phyloP scores from a whole-genome alignment of 352 stramenopile genomes.

The Labyrinthula sp. region DNA sequence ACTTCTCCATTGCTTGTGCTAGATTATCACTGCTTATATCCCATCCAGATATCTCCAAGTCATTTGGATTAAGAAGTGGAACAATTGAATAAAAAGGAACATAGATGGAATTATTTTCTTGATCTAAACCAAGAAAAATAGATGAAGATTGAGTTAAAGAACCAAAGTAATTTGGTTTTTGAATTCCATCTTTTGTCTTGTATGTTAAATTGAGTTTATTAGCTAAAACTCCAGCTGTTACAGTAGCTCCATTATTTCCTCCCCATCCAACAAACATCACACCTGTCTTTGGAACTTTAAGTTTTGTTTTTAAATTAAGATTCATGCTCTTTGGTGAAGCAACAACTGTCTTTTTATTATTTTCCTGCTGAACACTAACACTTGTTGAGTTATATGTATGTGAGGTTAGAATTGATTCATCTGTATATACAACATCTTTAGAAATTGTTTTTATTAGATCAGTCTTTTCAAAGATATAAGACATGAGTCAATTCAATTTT shows the following conservation, averaged over 20 bases:
- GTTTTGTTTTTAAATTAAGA: constrained; percentile 84
- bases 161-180: constrained; percentile 89
- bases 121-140: constrained; percentile 73
- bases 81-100: constrained; percentile 90
- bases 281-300: constrained; percentile 68
- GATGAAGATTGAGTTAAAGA: constrained; percentile 89
- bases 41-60: constrained; percentile 93
- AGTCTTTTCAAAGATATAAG: constrained; percentile 23
- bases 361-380: constrained; percentile 34
- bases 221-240: constrained; percentile 70
- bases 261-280: constrained; percentile 94
- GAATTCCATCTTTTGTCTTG: constrained; percentile 82
- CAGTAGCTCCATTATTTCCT: constrained; percentile 92
- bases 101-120: constrained; percentile 73
- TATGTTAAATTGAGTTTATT: constrained; percentile 89
- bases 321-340: constrained; percentile 65
- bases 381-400: constrained; percentile 71
- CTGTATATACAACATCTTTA: constrained; percentile 80
- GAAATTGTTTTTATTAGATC: constrained; percentile 67
- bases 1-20: constrained; percentile 82
- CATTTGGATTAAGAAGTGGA: constrained; percentile 88
- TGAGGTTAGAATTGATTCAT: constrained; percentile 78
- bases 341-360: constrained; percentile 58
- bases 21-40: constrained; percentile 90
- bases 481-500: constrained; percentile 4